Evolutionary conservation across 768 basidiomycete genomes (phyloP), one percentile per base, ranked within the genome.

Genomic region (Tulasnella sp.): DNA sequence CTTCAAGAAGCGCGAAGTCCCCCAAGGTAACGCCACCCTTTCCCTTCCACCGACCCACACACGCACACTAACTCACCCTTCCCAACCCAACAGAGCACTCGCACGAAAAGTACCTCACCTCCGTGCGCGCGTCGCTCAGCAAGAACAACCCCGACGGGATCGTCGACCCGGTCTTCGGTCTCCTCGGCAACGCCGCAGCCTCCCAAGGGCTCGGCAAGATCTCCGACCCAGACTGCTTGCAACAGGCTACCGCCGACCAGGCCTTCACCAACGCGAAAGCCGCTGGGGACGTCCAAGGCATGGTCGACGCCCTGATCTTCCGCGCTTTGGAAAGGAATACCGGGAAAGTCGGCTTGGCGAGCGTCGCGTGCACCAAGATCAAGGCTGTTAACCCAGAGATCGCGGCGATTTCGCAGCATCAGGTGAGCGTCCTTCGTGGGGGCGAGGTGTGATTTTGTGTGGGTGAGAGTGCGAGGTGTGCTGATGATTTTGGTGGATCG

Each of bases 211-310:
- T 81, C 47, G 88, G 88, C 5, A 81, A 83, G 62, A 83, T 89
- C 75, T 82, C 83, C 32, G 84, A 89, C 76, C 78, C 84, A 9
- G 85, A 84, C 69, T 89, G 88, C 77, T 82, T 90, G 22, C 88
- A 89, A 76, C 86, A 88, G 80, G 76, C 68, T 36, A 66, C 68
- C 39, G 59, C 37, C 41, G 71, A 75, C 47, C 75, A 68, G 22
- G 89, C 89, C 0, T 90, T 90, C 81, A 88, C 88, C 39, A 90
- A 90, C 77, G 88, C 88, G 52, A 90, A 90, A 78, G 85, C 86
- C 14, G 84, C 83, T 2, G 83, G 83, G 17, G 84, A 89, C 76
- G 80, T 88, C 59, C 79, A 83, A 32, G 87, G 86, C 35, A 82
- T 83, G 81, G 84, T 86, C 35, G 82, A 81, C 73, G 88, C 89